phyloP scores from a whole-genome alignment of 805 yeast genomes.

The Teunomyces aglyptinius region DNA sequence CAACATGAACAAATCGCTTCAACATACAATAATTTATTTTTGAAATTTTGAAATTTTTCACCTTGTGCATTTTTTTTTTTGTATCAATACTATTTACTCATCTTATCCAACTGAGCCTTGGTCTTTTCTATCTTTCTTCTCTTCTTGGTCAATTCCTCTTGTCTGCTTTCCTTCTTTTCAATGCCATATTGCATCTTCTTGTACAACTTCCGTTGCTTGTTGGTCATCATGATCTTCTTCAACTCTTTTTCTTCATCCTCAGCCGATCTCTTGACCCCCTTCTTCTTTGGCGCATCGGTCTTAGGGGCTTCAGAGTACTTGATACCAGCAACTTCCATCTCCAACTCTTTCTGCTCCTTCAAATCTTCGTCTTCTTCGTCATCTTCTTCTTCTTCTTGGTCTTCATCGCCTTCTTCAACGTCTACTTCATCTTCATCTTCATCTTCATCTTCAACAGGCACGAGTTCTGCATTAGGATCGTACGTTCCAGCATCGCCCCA shows the following conservation, averaged over 20 bases:
- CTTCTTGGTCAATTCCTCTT: conserved; percentile 65
- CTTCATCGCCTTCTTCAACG: conserved; percentile 51
- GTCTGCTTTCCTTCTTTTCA: conserved; percentile 75
- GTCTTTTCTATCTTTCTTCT: conserved; percentile 68
- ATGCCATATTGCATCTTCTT: conserved; percentile 93
- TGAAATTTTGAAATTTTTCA: not conserved
- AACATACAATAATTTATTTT: not conserved
- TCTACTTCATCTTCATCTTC: conserved; percentile 47
- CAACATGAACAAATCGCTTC: not conserved
- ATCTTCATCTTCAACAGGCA: conserved; percentile 38
- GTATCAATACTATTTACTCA: conserved; percentile 12
- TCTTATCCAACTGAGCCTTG: conserved; percentile 39
- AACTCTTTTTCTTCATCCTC: conserved; percentile 84
- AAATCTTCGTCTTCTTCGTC: conserved; percentile 57
- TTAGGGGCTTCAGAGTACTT: conserved; percentile 47
- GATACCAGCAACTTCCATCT: conserved; percentile 76
- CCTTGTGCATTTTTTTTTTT: not conserved
- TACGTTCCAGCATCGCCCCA: conserved; percentile 97
- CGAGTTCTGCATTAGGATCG: conserved; percentile 66
- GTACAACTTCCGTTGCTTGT: conserved; percentile 91
- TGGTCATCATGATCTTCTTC: conserved; percentile 96
- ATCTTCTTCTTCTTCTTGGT: conserved; percentile 40
- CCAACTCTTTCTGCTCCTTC: conserved; percentile 84
- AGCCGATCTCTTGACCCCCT: conserved; percentile 41
- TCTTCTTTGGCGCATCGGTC: conserved; percentile 18